A percentile compares a stretch with the other conserved stretches of the same genome.
phyloP scores from a whole-genome alignment of 768 basidiomycete species.

The Leccinum subgranulosum region DNA sequence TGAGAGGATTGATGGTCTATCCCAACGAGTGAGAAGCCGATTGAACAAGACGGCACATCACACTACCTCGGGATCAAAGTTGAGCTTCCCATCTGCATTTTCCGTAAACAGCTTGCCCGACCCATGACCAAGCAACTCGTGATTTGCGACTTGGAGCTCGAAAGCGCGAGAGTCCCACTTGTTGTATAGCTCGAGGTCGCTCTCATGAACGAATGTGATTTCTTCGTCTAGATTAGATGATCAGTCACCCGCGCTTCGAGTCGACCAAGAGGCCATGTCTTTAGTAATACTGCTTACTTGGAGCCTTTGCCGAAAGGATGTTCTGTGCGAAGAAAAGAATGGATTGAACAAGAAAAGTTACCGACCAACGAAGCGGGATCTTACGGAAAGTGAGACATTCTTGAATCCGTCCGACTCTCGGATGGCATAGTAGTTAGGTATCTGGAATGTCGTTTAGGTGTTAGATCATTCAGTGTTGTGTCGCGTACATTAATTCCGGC shows the following conservation, averaged over 20 bases:
- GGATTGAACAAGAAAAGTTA: neutral
- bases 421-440: slow-evolving; percentile 85
- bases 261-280: neutral
- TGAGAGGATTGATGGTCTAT: slow-evolving; percentile 79
- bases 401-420: slow-evolving; percentile 83
- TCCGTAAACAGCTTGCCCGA: slow-evolving; percentile 84
- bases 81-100: slow-evolving; percentile 68
- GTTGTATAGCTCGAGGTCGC: slow-evolving; percentile 71
- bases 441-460: slow-evolving; percentile 37
- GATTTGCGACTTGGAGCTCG: slow-evolving; percentile 88
- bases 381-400: slow-evolving; percentile 79
- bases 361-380: slow-evolving; percentile 20
- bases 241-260: neutral
- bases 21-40: neutral
- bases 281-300: slow-evolving; percentile 45
- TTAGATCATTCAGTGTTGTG: neutral
- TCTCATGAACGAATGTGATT: slow-evolving; percentile 78
- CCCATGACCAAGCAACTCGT: slow-evolving; percentile 85
- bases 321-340: slow-evolving; percentile 44
- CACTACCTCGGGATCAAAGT: slow-evolving; percentile 73
- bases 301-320: slow-evolving; percentile 83
- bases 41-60: slow-evolving; percentile 3
- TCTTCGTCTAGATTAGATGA: slow-evolving; percentile 52
- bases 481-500: slow-evolving; percentile 74
- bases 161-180: slow-evolving; percentile 77